phyloP scores from a whole-genome alignment of 2,329 filamentous ascomycete genomes.

The Polychaeton citri region DNA sequence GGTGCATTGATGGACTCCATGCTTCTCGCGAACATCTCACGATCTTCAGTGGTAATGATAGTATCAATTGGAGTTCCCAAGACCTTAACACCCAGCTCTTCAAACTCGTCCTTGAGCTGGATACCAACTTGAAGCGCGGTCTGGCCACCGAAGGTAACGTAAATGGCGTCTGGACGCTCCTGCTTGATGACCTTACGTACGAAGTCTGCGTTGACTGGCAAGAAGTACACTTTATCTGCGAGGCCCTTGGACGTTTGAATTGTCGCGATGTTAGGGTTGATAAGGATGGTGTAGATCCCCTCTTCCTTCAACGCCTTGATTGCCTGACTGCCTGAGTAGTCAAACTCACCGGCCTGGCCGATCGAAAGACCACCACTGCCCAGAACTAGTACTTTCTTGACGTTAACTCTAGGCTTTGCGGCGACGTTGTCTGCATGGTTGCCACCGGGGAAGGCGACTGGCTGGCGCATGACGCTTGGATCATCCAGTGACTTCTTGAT shows the following conservation, averaged over 20 bases:
- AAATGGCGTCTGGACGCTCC: conserved; percentile 91
- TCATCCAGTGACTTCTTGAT: conserved; percentile 61
- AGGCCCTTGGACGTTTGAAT: conserved; percentile 97
- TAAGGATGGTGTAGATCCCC: conserved; percentile 92
- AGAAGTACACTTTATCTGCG: conserved; percentile 97
- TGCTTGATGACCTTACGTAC: conserved; percentile 95
- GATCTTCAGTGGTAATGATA: conserved; percentile 96
- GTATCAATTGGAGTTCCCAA: conserved; percentile 94
- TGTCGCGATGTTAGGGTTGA: conserved; percentile 98
- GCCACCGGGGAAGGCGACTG: conserved; percentile 80
- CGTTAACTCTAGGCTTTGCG: conserved; percentile 62
- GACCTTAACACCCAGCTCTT: conserved; percentile 80
- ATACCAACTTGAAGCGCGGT: conserved; percentile 95
- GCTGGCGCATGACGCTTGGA: conserved; percentile 50
- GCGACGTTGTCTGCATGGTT: conserved; percentile 65
- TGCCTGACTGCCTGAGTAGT: conserved; percentile 95
- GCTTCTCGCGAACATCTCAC: conserved; percentile 90
- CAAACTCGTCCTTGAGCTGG: conserved; percentile 93
- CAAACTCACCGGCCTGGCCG: conserved; percentile 95
- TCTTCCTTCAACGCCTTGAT: conserved; percentile 98
- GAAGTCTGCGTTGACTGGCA: conserved; percentile 92
- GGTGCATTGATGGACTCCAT: conserved; percentile 99
- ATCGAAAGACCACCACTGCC: conserved; percentile 93
- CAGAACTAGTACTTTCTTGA: conserved; percentile 89
- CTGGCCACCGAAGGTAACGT: conserved; percentile 94